phyloP scores from a whole-genome alignment of 108 stramenopile species.

The Cylindrotheca fusiformis region DNA sequence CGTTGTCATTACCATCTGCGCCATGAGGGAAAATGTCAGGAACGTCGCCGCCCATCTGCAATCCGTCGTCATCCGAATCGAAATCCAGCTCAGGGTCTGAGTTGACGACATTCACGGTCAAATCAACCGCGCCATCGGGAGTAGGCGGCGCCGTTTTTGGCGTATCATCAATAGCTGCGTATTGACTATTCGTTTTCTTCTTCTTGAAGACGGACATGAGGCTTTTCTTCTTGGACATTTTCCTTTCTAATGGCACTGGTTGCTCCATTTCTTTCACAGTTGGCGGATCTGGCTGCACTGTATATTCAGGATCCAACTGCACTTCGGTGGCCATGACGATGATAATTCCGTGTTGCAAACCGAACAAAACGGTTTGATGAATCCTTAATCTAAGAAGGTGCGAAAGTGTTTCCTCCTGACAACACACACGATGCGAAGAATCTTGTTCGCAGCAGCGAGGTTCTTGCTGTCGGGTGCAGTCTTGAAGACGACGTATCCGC shows the following conservation, averaged over 20 bases:
- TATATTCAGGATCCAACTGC: not conserved
- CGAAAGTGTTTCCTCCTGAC: not conserved
- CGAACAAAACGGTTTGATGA: too few species aligned
- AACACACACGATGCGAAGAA: not conserved
- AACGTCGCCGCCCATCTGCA: not conserved
- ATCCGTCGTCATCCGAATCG: not conserved
- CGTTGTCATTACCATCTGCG: not conserved
- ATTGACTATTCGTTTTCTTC: not conserved
- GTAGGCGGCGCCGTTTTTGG: slow-evolving; percentile 13
- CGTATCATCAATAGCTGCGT: not conserved
- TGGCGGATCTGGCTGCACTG: not conserved
- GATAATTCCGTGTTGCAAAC: not conserved
- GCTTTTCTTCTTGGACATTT: not conserved
- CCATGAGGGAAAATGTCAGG: not conserved
- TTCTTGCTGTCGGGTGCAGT: too few species aligned
- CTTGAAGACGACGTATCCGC: too few species aligned
- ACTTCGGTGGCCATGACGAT: not conserved
- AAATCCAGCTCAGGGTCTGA: not conserved
- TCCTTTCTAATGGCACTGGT: too few species aligned
- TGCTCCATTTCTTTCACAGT: too few species aligned
- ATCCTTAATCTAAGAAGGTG: not conserved
- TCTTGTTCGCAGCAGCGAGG: too few species aligned
- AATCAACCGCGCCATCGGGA: slow-evolving; percentile 6
- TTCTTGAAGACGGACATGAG: slow-evolving; percentile 14
- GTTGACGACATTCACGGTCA: not conserved